phyloP scores from a whole-genome alignment of 768 basidiomycete genomes.

The Termitomyces sp. region DNA sequence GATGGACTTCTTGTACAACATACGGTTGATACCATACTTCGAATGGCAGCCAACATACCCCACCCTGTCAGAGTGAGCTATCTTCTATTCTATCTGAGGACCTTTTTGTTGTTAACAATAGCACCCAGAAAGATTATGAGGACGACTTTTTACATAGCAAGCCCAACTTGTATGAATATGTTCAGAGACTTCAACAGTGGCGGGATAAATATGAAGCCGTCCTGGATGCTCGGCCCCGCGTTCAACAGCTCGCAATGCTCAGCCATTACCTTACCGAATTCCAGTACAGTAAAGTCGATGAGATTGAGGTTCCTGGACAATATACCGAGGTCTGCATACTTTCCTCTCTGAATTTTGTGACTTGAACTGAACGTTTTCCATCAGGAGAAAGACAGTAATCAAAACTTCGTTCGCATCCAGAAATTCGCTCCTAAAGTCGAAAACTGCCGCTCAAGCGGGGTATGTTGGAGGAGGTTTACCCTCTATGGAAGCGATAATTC shows the following conservation, averaged over 20 bases:
- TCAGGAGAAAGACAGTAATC: slow-evolving; percentile 93
- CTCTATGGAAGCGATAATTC: slow-evolving; percentile 90
- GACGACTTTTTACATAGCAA: slow-evolving; percentile 83
- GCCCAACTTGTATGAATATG: slow-evolving; percentile 82
- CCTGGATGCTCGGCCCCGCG: slow-evolving; percentile 77
- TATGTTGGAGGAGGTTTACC: slow-evolving; percentile 86
- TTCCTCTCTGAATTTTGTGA: background rate
- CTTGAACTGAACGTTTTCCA: slow-evolving; percentile 4
- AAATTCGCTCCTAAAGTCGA: slow-evolving; percentile 91
- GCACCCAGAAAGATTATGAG: slow-evolving; percentile 76
- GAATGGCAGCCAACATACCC: slow-evolving; percentile 59
- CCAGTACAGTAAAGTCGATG: slow-evolving; percentile 95
- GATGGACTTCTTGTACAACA: slow-evolving; percentile 57
- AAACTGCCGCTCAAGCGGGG: slow-evolving; percentile 80
- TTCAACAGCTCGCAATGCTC: slow-evolving; percentile 80
- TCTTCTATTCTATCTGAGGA: background rate
- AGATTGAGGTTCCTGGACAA: slow-evolving; percentile 98
- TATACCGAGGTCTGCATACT: slow-evolving; percentile 80
- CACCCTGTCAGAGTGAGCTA: slow-evolving; percentile 51
- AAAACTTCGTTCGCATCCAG: slow-evolving; percentile 85
- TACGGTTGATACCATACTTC: slow-evolving; percentile 52
- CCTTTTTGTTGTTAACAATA: background rate
- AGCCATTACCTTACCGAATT: slow-evolving; percentile 97
- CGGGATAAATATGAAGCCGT: slow-evolving; percentile 83
- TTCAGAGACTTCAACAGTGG: slow-evolving; percentile 88